Percentiles rank a stretch among this genome's conserved stretches.
Conservation (phyloP, 371 early-diverging fungal species). For the Rhizopus delemar region DNA sequence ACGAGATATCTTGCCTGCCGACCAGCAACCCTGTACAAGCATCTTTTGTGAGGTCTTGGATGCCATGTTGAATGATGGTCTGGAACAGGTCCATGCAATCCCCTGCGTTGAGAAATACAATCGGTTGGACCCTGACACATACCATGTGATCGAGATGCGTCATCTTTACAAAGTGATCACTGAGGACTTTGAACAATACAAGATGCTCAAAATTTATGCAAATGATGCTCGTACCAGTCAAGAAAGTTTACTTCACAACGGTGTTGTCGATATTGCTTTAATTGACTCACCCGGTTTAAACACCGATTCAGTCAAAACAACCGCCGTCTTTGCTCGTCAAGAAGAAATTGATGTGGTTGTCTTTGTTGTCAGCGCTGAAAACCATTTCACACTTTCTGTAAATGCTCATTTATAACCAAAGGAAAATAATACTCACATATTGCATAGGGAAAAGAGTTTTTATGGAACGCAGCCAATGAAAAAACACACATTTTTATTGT, state of each 20-base stretch:
- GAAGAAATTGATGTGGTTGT: constrained; percentile 98
- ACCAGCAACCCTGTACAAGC: constrained; percentile 97
- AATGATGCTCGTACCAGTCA: constrained; percentile 61
- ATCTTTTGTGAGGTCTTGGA: constrained; percentile 93
- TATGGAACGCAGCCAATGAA: constrained; percentile 92
- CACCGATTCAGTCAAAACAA: constrained; percentile 94
- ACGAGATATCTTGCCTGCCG: constrained; percentile 84
- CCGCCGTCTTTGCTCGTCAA: constrained; percentile 92
- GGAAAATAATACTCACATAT: not conserved
- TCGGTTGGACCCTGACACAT: constrained; percentile 72
- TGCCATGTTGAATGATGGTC: constrained; percentile 77
- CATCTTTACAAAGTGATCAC: constrained; percentile 63
- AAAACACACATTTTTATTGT: constrained; percentile 98
- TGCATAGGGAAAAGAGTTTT: constrained; percentile 84
- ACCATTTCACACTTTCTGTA: constrained; percentile 95
- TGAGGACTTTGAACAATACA: constrained; percentile 68
- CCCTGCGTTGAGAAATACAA: constrained; percentile 58
- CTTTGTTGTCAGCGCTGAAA: constrained; percentile 98
- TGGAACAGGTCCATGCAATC: constrained; percentile 92
- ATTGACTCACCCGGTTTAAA: constrained; percentile 98
- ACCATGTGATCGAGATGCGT: constrained; percentile 63
- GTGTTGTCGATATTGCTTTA: constrained; percentile 89
- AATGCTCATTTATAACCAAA: constrained; percentile 10
- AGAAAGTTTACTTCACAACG: constrained; percentile 86
- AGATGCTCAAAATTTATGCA: constrained; percentile 88